phyloP scores from a whole-genome alignment of 2,329 filamentous ascomycete genomes.

The Delphinella strobiligena region DNA sequence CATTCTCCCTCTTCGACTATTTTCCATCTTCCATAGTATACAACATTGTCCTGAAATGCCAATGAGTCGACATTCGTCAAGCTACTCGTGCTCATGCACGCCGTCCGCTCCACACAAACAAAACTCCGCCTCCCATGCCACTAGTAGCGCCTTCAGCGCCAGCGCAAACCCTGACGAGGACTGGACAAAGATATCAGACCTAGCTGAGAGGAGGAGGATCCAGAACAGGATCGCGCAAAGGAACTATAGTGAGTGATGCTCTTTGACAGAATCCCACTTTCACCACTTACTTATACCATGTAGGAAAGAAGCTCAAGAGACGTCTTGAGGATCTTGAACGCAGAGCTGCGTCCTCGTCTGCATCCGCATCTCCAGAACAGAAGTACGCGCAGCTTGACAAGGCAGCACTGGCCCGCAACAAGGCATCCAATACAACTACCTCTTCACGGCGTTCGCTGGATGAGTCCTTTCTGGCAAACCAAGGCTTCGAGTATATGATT shows the following conservation, averaged over 20 bases:
- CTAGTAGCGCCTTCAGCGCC: conserved; percentile 87
- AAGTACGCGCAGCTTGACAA: conserved; percentile 41
- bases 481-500: conserved; percentile 3
- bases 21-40: not conserved
- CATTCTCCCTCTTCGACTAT: not conserved
- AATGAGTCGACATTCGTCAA: conserved; percentile 31
- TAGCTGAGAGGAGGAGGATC: conserved; percentile 85
- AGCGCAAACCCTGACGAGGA: conserved; percentile 94
- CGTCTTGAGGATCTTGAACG: conserved; percentile 76
- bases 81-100: conserved; percentile 30
- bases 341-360: conserved; percentile 53
- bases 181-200: conserved; percentile 98
- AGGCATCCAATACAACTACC: conserved; percentile 1
- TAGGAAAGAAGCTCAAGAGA: conserved; percentile 88
- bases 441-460: conserved; percentile 12
- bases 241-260: conserved; percentile 68
- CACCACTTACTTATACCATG: conserved; percentile 13
- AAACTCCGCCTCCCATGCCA: conserved; percentile 61
- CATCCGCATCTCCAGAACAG: conserved; percentile 50
- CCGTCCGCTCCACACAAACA: conserved; percentile 39
- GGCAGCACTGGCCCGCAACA: conserved; percentile 9
- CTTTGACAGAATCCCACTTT: not conserved
- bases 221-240: conserved; percentile 96
- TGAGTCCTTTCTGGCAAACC: conserved; percentile 2
- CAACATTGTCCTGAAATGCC: not conserved